phyloP scores from a whole-genome alignment of 768 basidiomycete genomes.

The Russula olivacea region DNA sequence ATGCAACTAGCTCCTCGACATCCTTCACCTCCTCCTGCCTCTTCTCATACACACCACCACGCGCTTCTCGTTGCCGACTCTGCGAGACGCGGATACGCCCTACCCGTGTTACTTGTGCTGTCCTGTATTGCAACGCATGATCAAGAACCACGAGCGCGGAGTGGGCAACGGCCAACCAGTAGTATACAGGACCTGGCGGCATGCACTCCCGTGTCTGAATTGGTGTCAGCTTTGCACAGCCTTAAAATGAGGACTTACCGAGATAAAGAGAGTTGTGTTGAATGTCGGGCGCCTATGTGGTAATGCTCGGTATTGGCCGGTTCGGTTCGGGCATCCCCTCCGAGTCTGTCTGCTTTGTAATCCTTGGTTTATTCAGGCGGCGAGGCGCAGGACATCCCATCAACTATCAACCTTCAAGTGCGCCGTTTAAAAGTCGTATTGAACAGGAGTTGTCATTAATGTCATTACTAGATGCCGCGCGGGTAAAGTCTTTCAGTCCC shows the following conservation, averaged over 20 bases:
- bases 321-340: no score
- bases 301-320: no score
- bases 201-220: constrained; percentile 33
- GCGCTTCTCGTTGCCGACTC: background rate
- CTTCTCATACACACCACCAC: background rate
- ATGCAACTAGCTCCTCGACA: background rate
- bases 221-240: background rate
- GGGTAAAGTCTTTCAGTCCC: no score
- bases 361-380: no score
- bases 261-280: background rate
- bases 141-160: constrained; percentile 55
- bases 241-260: background rate
- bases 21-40: background rate
- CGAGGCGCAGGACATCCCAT: no score
- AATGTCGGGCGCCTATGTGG: no score
- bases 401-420: no score
- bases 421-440: no score
- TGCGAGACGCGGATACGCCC: constrained; percentile 10
- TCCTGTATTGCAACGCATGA: constrained; percentile 57
- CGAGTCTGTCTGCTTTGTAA: no score
- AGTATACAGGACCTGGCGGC: constrained; percentile 65
- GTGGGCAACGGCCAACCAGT: constrained; percentile 64
- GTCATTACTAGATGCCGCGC: no score
- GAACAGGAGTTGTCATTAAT: no score
- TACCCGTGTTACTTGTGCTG: constrained; percentile 35